A percentile compares a stretch with the other conserved stretches of the same genome.
Conservation (phyloP, 177 flowering plant species). For the Vitis hybrid region DNA sequence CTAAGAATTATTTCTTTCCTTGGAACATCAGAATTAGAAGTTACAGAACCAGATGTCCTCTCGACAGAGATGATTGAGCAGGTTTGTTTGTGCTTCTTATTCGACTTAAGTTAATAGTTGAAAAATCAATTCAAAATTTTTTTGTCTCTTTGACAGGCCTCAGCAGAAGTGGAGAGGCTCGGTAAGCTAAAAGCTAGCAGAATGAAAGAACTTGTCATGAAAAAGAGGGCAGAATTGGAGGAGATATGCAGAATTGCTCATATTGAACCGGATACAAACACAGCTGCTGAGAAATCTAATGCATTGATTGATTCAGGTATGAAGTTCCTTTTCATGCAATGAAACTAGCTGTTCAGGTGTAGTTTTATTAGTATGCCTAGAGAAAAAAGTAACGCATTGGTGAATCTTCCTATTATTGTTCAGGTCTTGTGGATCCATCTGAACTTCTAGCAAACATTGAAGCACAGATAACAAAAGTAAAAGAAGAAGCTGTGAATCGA, state of each 20-base stretch:
- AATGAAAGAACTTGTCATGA: conserved; percentile 92
- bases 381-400: not conserved
- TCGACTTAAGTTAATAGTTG: not conserved
- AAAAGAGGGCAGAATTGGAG: conserved; percentile 82
- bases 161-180: conserved; percentile 80
- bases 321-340: not conserved
- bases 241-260: conserved; percentile 75
- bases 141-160: conserved; percentile 46
- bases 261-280: conserved; percentile 79
- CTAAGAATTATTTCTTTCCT: conserved; percentile 37
- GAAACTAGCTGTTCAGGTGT: not conserved
- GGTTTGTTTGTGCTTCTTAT: conserved; percentile 37
- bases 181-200: conserved; percentile 82
- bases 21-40: conserved; percentile 49
- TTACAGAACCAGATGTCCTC: conserved; percentile 63
- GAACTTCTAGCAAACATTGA: conserved; percentile 84
- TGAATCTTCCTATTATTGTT: conserved; percentile 7
- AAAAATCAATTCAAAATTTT: conserved; percentile 2
- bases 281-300: conserved; percentile 70
- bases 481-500: conserved; percentile 71
- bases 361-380: not conserved
- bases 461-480: conserved; percentile 64
- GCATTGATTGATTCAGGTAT: conserved; percentile 94
- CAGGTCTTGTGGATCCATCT: conserved; percentile 91
- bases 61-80: conserved; percentile 74